Evolutionary conservation across 208 protist genomes (phyloP).

Genomic region (Trypanosoma melophagium): DNA sequence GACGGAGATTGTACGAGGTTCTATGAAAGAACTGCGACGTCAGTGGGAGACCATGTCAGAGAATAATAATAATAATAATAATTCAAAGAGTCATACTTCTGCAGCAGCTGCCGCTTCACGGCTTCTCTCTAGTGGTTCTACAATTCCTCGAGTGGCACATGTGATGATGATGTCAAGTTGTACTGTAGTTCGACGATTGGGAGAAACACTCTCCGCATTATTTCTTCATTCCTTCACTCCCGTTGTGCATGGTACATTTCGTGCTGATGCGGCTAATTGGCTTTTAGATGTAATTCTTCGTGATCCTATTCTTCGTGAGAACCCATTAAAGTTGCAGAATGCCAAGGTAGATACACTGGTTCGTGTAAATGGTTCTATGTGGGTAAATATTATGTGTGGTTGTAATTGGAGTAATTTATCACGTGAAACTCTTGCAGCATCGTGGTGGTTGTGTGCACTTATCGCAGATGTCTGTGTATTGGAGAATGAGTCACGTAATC

Average conservation of each 20-base stretch:
- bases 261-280: slow-evolving; percentile 49
- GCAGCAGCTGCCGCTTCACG: slow-evolving; percentile 5
- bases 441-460: slow-evolving; percentile 67
- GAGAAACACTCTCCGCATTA: slow-evolving; percentile 31
- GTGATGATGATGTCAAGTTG: slow-evolving; percentile 31
- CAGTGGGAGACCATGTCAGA: slow-evolving; percentile 6
- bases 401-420: slow-evolving; percentile 45
- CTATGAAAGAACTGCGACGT: slow-evolving; percentile 36
- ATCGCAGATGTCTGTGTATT: slow-evolving; percentile 51
- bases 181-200: slow-evolving; percentile 28
- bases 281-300: slow-evolving; percentile 41
- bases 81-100: background rate
- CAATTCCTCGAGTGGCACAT: slow-evolving; percentile 29
- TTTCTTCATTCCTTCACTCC: slow-evolving; percentile 41
- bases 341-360: slow-evolving; percentile 44
- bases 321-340: slow-evolving; percentile 28
- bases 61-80: slow-evolving; percentile 12
- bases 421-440: slow-evolving; percentile 25
- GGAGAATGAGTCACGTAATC: slow-evolving; percentile 27
- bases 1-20: slow-evolving; percentile 26
- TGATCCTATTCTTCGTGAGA: slow-evolving; percentile 27
- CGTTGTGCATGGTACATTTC: slow-evolving; percentile 26
- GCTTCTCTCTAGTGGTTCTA: slow-evolving; percentile 30
- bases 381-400: slow-evolving; percentile 46
- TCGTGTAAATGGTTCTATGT: slow-evolving; percentile 42